Base-by-base conservation (phyloP, 805 yeast genomes). In the Wickerhamomyces canadensis region DNA sequence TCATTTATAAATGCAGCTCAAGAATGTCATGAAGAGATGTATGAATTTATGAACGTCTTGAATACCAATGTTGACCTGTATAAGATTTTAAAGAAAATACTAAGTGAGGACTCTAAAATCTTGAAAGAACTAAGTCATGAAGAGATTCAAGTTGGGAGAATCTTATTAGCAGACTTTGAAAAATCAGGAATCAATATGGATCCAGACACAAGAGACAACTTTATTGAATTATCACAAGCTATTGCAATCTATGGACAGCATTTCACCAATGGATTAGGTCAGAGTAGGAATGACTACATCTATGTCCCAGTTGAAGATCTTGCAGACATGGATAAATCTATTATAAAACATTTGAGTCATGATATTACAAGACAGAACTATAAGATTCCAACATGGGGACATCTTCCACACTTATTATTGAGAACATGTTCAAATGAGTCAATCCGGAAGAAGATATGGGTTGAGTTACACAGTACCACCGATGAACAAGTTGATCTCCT, bases 21-120 rank as follows among this genome's bases (percentile, higher is more conserved):
- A 53, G 70, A 74, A 31, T 83, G 93, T 26, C 96, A 91, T 55
- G 94, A 86, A 49, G 68, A 77, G 45, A 76, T 91, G 84, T 91
- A 82, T 59, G 95, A 88, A 53, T 89, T 81, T 59, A 93, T 93
- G 98, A 93, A 88, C 59, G 73, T 82, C 36, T 66, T 93, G 31
- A 93, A 93, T 58, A 89, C 98, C 2, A 81, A 86, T 37, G 83
- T 78, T 13, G 80, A 74, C 26, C 66, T 93, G 21, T 86, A 80
- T 52, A 59, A 64, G 33, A 76, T 74, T 31, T 67, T 93, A 28
- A 70, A 72, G 17, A 52, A 58, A n/a, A 79, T 82, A 0, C 59
- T 89, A 37, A 58, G 64, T 2, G 62, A 61, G 31, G 36, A 50
- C 9, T n/a, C n/a, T n/a, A 39, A 51, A 3, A 47, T 67, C 4